Evolutionary conservation across 2,329 filamentous ascomycete genomes (phyloP).

Genomic region (Epichloe amarillans): DNA sequence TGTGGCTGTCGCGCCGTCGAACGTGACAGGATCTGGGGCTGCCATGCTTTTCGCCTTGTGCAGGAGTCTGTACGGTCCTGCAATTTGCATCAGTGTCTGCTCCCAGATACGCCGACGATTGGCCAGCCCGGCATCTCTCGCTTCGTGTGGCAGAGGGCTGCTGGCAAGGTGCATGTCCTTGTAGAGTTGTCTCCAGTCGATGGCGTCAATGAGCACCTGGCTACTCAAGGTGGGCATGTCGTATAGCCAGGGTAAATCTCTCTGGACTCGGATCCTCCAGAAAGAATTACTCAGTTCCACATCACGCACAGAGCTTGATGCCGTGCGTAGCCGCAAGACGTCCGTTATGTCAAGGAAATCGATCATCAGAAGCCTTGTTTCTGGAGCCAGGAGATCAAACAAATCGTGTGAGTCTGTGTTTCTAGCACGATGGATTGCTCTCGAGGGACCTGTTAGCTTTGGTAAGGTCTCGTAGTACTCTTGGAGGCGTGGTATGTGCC

Average conservation of each 20-base stretch:
- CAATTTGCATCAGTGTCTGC: not conserved
- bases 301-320: not conserved
- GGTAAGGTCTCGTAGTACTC: not conserved
- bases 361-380: not conserved
- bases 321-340: not conserved
- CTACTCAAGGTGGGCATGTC: not conserved
- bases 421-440: not conserved
- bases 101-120: conserved; percentile 1
- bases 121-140: not conserved
- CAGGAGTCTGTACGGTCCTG: not conserved
- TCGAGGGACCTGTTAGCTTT: not conserved
- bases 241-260: not conserved
- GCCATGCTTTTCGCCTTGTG: not conserved
- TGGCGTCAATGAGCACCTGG: not conserved
- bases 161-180: not conserved
- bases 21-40: not conserved
- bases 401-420: not conserved
- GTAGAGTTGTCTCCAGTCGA: not conserved
- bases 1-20: not conserved
- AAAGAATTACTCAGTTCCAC: not conserved
- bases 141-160: not conserved
- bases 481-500: not conserved
- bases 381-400: not conserved
- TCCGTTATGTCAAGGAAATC: not conserved
- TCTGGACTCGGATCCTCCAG: not conserved